Percentiles rank a stretch among this genome's conserved stretches.
Conservation (phyloP, 2,329 filamentous ascomycete genomes). For the Daldinia sp. region DNA sequence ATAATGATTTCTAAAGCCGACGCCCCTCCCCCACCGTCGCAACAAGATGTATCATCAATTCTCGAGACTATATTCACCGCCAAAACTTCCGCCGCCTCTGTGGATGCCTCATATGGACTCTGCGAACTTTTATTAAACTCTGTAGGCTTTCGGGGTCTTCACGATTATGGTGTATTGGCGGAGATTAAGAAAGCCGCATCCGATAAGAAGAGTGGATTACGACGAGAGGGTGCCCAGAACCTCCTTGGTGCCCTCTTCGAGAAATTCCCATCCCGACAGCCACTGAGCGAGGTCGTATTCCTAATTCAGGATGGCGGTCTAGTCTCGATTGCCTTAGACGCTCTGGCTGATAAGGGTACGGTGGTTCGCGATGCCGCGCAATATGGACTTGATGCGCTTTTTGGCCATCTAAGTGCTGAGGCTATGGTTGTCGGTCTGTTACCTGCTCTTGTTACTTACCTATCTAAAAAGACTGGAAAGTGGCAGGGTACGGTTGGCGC, state of each 20-base stretch:
- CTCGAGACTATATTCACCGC: constrained; percentile 74
- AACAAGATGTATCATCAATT: constrained; percentile 71
- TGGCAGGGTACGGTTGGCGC: constrained; percentile 97
- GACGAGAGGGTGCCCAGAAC: constrained; percentile 92
- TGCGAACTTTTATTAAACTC: constrained; percentile 65
- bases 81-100: constrained; percentile 71
- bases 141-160: constrained; percentile 62
- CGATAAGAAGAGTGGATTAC: constrained; percentile 91
- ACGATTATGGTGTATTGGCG: constrained; percentile 61
- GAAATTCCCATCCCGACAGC: constrained; percentile 80
- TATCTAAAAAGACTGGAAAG: constrained; percentile 86
- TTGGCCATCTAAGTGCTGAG: constrained; percentile 80
- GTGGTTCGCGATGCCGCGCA: constrained; percentile 91
- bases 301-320: constrained; percentile 81
- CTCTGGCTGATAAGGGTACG: constrained; percentile 86
- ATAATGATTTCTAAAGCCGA: constrained; percentile 56
- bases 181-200: constrained; percentile 76
- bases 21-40: constrained; percentile 65
- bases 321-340: constrained; percentile 78
- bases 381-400: constrained; percentile 91
- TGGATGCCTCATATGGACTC: constrained; percentile 70
- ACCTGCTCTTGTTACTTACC: constrained; percentile 76
- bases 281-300: constrained; percentile 81
- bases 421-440: constrained; percentile 84
- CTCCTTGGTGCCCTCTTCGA: constrained; percentile 93